Evolutionary conservation across 768 basidiomycete genomes (phyloP).

Genomic region (Suillus clintonianus): DNA sequence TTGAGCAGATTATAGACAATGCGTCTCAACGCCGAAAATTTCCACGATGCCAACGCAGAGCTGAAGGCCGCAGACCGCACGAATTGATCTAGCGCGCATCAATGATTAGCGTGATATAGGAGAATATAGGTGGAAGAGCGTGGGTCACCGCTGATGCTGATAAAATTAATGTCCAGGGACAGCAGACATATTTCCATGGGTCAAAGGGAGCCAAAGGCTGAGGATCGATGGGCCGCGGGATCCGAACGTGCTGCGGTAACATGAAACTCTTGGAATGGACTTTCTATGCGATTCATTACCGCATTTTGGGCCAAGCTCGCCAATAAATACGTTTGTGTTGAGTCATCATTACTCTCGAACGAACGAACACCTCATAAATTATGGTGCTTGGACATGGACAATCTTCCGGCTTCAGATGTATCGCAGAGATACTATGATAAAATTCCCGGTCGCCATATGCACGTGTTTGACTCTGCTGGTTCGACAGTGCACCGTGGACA

Average conservation of each 20-base stretch:
- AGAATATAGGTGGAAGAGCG: neutral
- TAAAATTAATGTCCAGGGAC: neutral
- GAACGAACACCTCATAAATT: slow-evolving; percentile 35
- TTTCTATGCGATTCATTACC: neutral
- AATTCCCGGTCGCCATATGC: slow-evolving; percentile 12
- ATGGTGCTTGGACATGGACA: slow-evolving; percentile 16
- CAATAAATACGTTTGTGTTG: slow-evolving; percentile 3
- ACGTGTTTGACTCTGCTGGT: slow-evolving; percentile 15
- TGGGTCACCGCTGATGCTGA: neutral
- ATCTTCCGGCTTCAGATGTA: slow-evolving; percentile 18
- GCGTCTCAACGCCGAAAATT: neutral
- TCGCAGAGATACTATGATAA: slow-evolving; percentile 15
- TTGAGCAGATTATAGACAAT: neutral
- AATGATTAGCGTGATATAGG: neutral
- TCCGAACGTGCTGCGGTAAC: neutral
- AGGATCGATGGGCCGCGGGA: neutral
- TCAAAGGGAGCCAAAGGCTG: no score
- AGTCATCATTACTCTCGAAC: slow-evolving; percentile 16
- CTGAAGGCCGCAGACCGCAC: neutral
- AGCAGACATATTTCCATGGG: neutral
- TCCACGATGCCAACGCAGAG: neutral
- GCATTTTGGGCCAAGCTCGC: neutral
- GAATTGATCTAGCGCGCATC: neutral
- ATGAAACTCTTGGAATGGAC: neutral
- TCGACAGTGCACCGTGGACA: slow-evolving; percentile 42